A percentile compares a stretch with the other conserved stretches of the same genome.
phyloP scores from a whole-genome alignment of 345 rosid species.

The Eucalyptus pauciflora region DNA sequence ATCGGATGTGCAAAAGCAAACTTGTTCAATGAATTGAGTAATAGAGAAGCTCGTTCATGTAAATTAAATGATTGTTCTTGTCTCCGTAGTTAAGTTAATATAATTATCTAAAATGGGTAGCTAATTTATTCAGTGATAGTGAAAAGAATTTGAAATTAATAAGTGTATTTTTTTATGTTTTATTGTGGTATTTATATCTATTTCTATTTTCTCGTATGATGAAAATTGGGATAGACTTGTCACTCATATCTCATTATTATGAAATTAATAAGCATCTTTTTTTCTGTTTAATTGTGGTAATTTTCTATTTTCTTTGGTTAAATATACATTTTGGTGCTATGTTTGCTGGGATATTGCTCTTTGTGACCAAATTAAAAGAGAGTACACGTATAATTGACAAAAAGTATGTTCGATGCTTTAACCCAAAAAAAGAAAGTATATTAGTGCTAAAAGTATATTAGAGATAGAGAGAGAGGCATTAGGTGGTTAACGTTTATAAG shows the following conservation, averaged over 20 bases:
- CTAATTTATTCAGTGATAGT: neutral
- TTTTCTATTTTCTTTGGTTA: neutral
- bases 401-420: neutral
- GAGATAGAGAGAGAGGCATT: neutral
- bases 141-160: neutral
- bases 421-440: neutral
- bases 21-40: neutral
- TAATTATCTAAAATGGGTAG: neutral
- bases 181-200: rapidly evolving
- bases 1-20: neutral
- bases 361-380: neutral
- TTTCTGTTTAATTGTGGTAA: neutral
- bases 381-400: neutral
- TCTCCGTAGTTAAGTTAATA: rapidly evolving
- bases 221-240: neutral
- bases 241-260: too few species aligned
- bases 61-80: neutral
- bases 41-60: neutral
- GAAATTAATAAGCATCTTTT: too few species aligned
- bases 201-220: neutral
- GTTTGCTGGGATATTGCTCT: neutral
- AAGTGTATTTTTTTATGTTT: neutral
- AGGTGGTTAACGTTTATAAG: neutral
- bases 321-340: neutral
- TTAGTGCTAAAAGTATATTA: neutral